A percentile compares a stretch with the other conserved stretches of the same genome.
Evolutionary conservation across 106 monocot genomes (phyloP).

Genomic region (Xerophyta viscosa): DNA sequence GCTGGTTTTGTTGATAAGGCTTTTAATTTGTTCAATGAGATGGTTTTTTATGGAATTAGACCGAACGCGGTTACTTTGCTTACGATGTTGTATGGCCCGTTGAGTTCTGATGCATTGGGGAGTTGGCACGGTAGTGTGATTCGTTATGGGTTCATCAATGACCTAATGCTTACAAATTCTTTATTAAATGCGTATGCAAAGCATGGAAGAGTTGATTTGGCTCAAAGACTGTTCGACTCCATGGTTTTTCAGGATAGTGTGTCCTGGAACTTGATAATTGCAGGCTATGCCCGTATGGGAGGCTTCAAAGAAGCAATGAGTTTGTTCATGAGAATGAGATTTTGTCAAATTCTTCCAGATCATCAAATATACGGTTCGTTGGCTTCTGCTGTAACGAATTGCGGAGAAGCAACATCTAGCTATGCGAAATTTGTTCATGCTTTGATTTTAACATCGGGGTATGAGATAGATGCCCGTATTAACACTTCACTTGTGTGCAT

Average conservation of each 20-base stretch:
- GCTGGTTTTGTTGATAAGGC: constrained; percentile 18
- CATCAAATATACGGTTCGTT: constrained; percentile 44
- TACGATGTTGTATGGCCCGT: constrained; percentile 33
- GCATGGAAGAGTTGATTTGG: constrained; percentile 14
- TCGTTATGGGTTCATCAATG: constrained; percentile 19
- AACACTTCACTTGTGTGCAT: constrained; percentile 43
- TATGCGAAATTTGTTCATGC: constrained; percentile 33
- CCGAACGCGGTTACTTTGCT: constrained; percentile 57
- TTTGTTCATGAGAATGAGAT: constrained; percentile 38
- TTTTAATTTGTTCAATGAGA: constrained; percentile 22
- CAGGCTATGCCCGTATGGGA: constrained; percentile 28
- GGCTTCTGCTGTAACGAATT: constrained; percentile 14
- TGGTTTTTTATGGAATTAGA: constrained; percentile 24
- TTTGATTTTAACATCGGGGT: constrained; percentile 29
- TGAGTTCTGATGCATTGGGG: constrained; percentile 8
- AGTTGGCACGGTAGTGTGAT: constrained; percentile 28
- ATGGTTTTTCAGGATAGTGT: constrained; percentile 40
- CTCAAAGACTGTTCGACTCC: constrained; percentile 41
- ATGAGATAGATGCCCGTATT: constrained; percentile 25
- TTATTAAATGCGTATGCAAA: constrained; percentile 37
- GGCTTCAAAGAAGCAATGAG: constrained; percentile 9
- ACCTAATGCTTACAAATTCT: constrained; percentile 39
- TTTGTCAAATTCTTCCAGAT: constrained; percentile 23
- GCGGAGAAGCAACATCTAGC: not conserved
- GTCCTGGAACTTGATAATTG: constrained; percentile 68